Evolutionary conservation across 352 stramenopile genomes (phyloP).

Genomic region (Blastocystis sp.): DNA sequence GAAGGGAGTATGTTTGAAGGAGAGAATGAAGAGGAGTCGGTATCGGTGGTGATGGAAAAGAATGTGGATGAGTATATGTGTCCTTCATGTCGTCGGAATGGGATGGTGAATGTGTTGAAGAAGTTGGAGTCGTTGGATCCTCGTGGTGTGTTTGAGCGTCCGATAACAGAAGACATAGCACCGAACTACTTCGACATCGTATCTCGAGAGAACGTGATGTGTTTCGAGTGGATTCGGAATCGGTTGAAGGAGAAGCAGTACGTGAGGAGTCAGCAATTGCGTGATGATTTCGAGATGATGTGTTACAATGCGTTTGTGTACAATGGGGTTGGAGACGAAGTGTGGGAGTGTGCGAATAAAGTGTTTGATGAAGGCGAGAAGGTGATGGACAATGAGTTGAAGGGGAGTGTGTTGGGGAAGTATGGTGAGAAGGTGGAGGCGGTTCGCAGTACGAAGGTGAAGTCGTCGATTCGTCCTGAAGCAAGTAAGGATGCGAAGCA

Average conservation of each 20-base stretch:
- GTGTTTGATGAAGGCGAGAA: not conserved
- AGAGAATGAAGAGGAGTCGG: not conserved
- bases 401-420: not conserved
- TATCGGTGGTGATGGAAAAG: not conserved
- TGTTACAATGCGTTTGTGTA: conserved; percentile 17
- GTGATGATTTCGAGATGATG: conserved; percentile 22
- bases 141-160: not conserved
- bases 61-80: not conserved
- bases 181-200: conserved; percentile 26
- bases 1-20: not conserved
- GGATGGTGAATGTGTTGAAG: not conserved
- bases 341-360: not conserved
- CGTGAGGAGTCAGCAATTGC: not conserved
- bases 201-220: not conserved
- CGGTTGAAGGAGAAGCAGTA: not conserved
- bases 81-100: not conserved
- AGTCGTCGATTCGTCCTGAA: not conserved
- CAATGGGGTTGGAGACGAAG: conserved; percentile 2
- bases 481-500: not conserved
- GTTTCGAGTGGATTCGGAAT: not conserved
- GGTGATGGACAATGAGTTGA: not conserved
- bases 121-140: not conserved
- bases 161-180: conserved; percentile 7
- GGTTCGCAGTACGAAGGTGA: not conserved
- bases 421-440: not conserved